phyloP scores from a whole-genome alignment of 176 grass and related monocot genomes.

The Eragrostis nindensis region DNA sequence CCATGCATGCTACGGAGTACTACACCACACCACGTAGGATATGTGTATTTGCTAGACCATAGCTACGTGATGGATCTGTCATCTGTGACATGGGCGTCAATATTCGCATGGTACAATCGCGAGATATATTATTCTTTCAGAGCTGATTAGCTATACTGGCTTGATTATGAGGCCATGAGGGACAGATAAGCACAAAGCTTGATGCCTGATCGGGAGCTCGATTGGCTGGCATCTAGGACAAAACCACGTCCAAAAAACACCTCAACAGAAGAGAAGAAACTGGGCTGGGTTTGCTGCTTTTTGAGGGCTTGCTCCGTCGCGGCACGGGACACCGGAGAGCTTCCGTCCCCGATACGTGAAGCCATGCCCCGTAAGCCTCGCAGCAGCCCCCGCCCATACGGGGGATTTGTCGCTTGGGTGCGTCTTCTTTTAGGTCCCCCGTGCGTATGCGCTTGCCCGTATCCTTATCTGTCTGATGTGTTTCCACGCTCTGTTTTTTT shows the following conservation, averaged over 20 bases:
- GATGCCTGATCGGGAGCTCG: conserved; percentile 20
- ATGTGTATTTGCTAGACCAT: no score
- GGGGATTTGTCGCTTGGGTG: conserved; percentile 56
- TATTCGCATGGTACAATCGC: conserved; percentile 21
- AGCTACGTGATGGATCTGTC: conserved; percentile 22
- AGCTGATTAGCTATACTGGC: not conserved
- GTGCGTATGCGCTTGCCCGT: conserved; percentile 11
- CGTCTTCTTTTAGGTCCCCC: no score
- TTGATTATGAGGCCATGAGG: not conserved
- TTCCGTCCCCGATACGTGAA: conserved; percentile 23
- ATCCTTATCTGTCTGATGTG: not conserved
- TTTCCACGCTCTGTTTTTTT: no score
- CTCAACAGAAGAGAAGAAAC: not conserved
- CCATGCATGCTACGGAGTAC: conserved; percentile 3
- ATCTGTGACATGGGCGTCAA: conserved; percentile 20
- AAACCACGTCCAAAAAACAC: conserved; percentile 40
- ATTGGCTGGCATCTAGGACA: conserved; percentile 44
- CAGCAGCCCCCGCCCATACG: conserved; percentile 35
- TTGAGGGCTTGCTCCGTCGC: not conserved
- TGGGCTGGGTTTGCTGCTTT: not conserved
- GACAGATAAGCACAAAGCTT: conserved; percentile 34
- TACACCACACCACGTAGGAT: no score
- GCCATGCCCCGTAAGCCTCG: conserved; percentile 24
- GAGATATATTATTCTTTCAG: not conserved
- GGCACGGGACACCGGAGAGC: conserved; percentile 1